These are phyloP conservation scores for Monosporascus ibericus DNA, from an alignment of 2,329 filamentous ascomycete species.

Conservation along the genomic window DNA sequence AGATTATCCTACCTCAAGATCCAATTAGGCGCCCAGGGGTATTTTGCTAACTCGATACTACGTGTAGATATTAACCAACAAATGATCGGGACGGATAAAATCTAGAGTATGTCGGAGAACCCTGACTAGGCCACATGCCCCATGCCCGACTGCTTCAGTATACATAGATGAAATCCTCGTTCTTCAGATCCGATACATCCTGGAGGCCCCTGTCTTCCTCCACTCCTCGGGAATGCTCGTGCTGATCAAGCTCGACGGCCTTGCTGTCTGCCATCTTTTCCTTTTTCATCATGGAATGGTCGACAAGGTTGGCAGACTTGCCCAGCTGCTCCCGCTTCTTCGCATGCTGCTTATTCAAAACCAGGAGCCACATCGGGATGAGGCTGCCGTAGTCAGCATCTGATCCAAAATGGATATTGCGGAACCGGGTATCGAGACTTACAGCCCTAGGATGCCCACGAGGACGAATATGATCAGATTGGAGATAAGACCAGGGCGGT, in stretches of 20 bases:
- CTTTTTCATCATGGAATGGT: conserved; percentile 29
- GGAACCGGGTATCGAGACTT: conserved; percentile 3
- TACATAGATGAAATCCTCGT: conserved; percentile 59
- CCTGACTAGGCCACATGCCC: too few species aligned
- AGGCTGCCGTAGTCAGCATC: conserved; percentile 10
- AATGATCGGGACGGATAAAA: too few species aligned
- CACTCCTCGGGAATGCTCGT: conserved; percentile 22
- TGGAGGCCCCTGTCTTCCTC: conserved; percentile 43
- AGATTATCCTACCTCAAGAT: too few species aligned
- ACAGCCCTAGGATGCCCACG: conserved; percentile 40
- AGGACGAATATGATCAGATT: conserved; percentile 55
- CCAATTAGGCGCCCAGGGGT: too few species aligned
- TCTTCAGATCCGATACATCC: conserved; percentile 59
- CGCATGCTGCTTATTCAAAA: conserved; percentile 46
- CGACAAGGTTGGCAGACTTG: conserved; percentile 43
- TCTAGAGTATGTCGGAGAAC: too few species aligned
- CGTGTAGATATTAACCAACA: too few species aligned
- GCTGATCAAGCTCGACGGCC: conserved; percentile 23
- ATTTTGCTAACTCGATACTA: too few species aligned
- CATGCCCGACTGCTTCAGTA: conserved; percentile 9
- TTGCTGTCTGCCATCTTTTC: conserved; percentile 27
- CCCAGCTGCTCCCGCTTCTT: conserved; percentile 38
- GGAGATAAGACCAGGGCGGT: conserved; percentile 49
- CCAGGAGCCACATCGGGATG: conserved; percentile 31
- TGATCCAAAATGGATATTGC: conserved; percentile 15